Evolutionary conservation across 2,329 filamentous ascomycete species (phyloP).

Genomic region (Didymella sp.): DNA sequence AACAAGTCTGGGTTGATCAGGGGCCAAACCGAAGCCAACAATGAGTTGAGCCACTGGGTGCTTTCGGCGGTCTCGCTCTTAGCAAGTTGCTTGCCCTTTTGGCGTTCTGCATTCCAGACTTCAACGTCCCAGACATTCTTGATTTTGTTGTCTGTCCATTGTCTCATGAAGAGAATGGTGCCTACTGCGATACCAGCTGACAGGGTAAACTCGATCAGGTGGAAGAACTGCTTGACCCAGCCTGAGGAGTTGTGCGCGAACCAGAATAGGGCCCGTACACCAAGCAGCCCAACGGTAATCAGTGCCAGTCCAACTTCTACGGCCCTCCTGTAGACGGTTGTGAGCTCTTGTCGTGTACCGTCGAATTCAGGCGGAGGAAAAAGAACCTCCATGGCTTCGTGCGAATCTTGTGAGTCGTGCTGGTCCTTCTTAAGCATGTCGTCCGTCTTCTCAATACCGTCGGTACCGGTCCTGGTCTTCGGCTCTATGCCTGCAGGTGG

Average conservation of each 20-base stretch:
- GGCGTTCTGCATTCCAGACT: slow-evolving; percentile 70
- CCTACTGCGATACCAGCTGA: slow-evolving; percentile 41
- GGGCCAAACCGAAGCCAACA: slow-evolving; percentile 73
- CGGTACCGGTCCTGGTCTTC: slow-evolving; percentile 55
- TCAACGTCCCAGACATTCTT: slow-evolving; percentile 71
- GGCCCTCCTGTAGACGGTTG: slow-evolving; percentile 55
- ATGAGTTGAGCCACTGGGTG: slow-evolving; percentile 73
- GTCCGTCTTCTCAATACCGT: slow-evolving; percentile 54
- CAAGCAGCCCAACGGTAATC: slow-evolving; percentile 46
- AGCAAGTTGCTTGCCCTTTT: slow-evolving; percentile 58
- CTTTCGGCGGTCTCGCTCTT: slow-evolving; percentile 66
- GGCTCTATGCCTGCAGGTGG: slow-evolving; percentile 50
- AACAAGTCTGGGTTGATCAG: slow-evolving; percentile 79
- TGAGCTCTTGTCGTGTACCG: slow-evolving; percentile 54
- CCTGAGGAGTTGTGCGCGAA: slow-evolving; percentile 40
- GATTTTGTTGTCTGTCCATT: slow-evolving; percentile 69
- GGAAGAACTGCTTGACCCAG: slow-evolving; percentile 42
- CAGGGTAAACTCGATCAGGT: slow-evolving; percentile 37
- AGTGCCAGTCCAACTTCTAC: slow-evolving; percentile 50
- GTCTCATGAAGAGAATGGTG: slow-evolving; percentile 57
- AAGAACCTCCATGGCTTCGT: slow-evolving; percentile 57
- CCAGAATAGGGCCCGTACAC: slow-evolving; percentile 46
- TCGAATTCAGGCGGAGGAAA: slow-evolving; percentile 63
- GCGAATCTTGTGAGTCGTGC: slow-evolving; percentile 51
- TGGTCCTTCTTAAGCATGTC: slow-evolving; percentile 54